Evolutionary conservation across 768 basidiomycete species (phyloP), one percentile per base, ranked within the genome.

Genomic region (Panus rudis): DNA sequence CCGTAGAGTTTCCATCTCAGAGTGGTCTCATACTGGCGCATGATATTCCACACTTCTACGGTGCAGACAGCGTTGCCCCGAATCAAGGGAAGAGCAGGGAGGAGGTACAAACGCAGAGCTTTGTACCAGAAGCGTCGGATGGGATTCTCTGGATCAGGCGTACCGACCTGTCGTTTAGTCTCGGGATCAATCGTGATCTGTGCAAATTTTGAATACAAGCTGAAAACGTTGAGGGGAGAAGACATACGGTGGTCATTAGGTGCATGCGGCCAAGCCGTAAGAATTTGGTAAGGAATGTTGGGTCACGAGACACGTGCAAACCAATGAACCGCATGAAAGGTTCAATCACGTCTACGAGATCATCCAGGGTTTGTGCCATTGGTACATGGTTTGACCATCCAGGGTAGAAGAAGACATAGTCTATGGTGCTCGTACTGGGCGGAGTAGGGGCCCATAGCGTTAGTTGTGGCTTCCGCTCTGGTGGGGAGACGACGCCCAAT

Each of bases 1-100:
- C 92, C 96, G 56, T 99, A 99, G 24, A 99, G 69, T 37, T 73
- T 75, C 84, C 92, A 99, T 7, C 96, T 88, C 19, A 75, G 68
- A 5, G 81, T 77, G 41, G 81, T 81, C 43, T 87, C 82, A 58
- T 84, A 89, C 49, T 79, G 76, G 30, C 79, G 72, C 37, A 98
- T 75, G 40, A 98, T 79, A 45, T 81, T 79, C 96, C 96, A 99
- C 6, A 97, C 72, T 54, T 97, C 93, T 34, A 86, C 83, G 21
- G 90, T 87, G 60, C 84, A 89, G 19, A 91, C 84, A 6, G 91
- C 84, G 55, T 92, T 92, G 27, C 84, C 82, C 23, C 81, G 76
- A 46, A 91, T 83, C 37, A 94, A 73, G 35, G 92, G 81, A 12
- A 97, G 69, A 2, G 90, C 83, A 3, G 96, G 94, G 1, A 99